Percentiles rank a stretch among this genome's conserved stretches.
These are phyloP conservation scores for Cryptococcus maquisensis DNA, from an alignment of 1,284 basidiomycete species.

Conservation along the genomic window DNA sequence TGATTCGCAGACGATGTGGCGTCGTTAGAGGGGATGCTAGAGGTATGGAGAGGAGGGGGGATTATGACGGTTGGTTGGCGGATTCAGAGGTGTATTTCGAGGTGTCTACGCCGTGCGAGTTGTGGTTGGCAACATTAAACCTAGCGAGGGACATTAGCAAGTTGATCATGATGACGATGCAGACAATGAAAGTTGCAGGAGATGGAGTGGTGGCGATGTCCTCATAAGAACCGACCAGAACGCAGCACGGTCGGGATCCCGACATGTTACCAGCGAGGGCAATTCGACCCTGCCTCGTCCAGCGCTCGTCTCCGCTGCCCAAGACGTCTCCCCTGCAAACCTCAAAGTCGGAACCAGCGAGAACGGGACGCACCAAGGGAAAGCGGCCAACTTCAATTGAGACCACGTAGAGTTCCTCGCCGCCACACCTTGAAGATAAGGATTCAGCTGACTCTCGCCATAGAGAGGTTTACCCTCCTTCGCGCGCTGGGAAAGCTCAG, in stretches of 20 bases:
- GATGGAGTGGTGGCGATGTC: too few relatives aligned
- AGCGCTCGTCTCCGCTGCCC: too few relatives aligned
- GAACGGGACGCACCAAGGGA: conserved; percentile 61
- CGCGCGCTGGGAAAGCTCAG: conserved; percentile 68
- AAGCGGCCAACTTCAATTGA: conserved; percentile 66
- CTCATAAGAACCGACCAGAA: too few relatives aligned
- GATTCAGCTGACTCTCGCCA: conserved; percentile 73
- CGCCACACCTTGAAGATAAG: conserved; percentile 84
- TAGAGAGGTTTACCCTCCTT: conserved; percentile 74
- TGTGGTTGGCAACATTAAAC: conserved; percentile 91
- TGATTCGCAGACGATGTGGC: too few relatives aligned
- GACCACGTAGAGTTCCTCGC: conserved; percentile 88
- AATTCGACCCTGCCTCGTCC: too few relatives aligned
- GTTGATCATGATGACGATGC: too few relatives aligned
- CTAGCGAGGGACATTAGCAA: conserved; percentile 47
- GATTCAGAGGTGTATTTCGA: conserved; percentile 60
- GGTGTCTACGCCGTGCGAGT: conserved; percentile 76
- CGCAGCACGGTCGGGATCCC: too few relatives aligned
- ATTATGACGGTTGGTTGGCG: conserved; percentile 20
- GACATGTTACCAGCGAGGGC: too few relatives aligned
- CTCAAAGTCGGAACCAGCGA: too few relatives aligned
- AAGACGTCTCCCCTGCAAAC: too few relatives aligned
- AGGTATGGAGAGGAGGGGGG: neutral
- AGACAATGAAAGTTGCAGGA: too few relatives aligned
- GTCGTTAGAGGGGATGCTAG: too few relatives aligned